Conservation (phyloP, 805 yeast species). For the Gaillardinia entomophila region DNA sequence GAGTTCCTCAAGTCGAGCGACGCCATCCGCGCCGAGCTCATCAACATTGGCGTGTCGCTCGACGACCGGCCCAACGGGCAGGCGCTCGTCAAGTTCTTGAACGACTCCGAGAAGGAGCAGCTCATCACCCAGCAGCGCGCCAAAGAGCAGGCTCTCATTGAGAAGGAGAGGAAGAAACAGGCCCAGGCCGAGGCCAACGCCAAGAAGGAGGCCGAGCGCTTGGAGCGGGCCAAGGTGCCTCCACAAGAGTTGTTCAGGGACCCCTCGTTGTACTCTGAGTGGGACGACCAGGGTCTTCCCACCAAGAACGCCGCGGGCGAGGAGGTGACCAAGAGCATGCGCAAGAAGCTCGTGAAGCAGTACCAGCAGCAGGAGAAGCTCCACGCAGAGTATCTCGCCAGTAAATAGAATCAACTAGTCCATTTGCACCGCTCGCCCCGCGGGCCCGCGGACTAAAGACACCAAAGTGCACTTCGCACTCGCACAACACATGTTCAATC, state of each 20-base stretch:
- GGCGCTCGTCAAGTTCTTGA: conserved; percentile 81
- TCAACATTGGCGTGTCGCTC: conserved; percentile 72
- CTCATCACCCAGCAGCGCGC: conserved; percentile 55
- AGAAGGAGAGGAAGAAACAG: conserved; percentile 54
- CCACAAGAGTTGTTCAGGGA: conserved; percentile 74
- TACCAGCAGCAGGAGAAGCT: conserved; percentile 79
- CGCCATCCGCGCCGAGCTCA: conserved; percentile 61
- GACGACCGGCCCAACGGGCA: conserved; percentile 82
- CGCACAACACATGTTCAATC: conserved; percentile 31
- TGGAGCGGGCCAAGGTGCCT: conserved; percentile 59
- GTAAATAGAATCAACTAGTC: conserved; percentile 1
- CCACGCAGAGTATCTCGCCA: conserved; percentile 54
- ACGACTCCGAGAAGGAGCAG: conserved; percentile 61
- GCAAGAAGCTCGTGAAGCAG: conserved; percentile 75
- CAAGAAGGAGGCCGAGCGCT: conserved; percentile 55
- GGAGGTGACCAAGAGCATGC: conserved; percentile 78
- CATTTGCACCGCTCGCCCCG: no score
- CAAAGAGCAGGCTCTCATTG: conserved; percentile 53
- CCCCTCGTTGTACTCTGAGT: conserved; percentile 51
- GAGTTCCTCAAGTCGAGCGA: conserved; percentile 68
- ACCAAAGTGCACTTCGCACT: no score
- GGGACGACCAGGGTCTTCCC: conserved; percentile 87
- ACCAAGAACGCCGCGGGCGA: conserved; percentile 70
- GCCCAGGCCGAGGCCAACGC: conserved; percentile 46
- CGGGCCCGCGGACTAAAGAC: no score